Conservation (phyloP, 1,284 basidiomycete species). For the Ustilago loliicola region DNA sequence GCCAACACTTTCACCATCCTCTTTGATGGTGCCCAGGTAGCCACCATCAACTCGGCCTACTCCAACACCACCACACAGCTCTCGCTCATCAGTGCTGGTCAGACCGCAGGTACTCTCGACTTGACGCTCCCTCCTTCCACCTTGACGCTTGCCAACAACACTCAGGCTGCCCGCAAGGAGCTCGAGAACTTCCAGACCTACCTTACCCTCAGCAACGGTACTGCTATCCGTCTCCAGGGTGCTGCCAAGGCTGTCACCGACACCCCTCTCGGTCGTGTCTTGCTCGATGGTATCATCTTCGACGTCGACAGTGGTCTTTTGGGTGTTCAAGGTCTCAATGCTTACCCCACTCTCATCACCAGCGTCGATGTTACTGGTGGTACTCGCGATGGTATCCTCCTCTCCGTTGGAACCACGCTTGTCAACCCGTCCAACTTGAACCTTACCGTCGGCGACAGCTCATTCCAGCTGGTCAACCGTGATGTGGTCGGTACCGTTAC, state of each 20-base stretch:
- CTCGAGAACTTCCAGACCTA: constrained; percentile 69
- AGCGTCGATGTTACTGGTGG: constrained; percentile 81
- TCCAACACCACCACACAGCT: constrained; percentile 46
- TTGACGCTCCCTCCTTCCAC: constrained; percentile 77
- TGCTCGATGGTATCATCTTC: constrained; percentile 81
- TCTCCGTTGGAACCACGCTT: constrained; percentile 76
- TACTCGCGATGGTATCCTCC: constrained; percentile 76
- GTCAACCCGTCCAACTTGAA: constrained; percentile 81
- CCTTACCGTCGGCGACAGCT: constrained; percentile 71
- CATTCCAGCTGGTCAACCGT: constrained; percentile 76
- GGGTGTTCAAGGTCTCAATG: constrained; percentile 78
- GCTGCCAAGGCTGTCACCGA: constrained; percentile 78
- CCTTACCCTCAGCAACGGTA: constrained; percentile 72
- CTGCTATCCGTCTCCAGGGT: constrained; percentile 77
- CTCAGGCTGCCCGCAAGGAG: constrained; percentile 72
- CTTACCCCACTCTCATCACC: constrained; percentile 75
- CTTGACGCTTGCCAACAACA: constrained; percentile 74
- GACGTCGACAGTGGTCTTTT: constrained; percentile 79
- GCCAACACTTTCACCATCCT: constrained; percentile 77
- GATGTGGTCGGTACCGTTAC: constrained; percentile 59
- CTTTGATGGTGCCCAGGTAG: constrained; percentile 76
- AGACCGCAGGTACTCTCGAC: constrained; percentile 79
- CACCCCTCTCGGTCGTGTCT: constrained; percentile 78
- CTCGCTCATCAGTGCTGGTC: constrained; percentile 70
- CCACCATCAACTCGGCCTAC: constrained; percentile 71